Evolutionary conservation across 495 filamentous ascomycete species (phyloP).

Genomic region (Staphylotrichum longicolle): DNA sequence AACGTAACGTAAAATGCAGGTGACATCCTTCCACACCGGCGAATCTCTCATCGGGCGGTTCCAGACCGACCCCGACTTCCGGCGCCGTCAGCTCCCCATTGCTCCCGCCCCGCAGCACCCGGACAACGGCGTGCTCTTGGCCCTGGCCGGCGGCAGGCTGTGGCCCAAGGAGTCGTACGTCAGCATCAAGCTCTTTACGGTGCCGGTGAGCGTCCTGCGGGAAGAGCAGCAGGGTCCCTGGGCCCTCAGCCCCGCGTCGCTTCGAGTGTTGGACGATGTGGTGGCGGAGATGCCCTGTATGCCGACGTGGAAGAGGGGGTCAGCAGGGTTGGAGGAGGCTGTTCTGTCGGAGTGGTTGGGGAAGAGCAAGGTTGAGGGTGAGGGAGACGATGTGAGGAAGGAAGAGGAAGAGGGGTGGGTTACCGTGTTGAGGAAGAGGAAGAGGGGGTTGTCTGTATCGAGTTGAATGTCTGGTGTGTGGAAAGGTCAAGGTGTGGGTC

Average conservation of each 20-base stretch:
- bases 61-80: background rate
- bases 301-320: too few species aligned
- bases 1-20: background rate
- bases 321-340: too few species aligned
- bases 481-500: too few species aligned
- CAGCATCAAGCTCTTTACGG: background rate
- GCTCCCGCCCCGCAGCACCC: slow-evolving; percentile 1
- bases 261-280: too few species aligned
- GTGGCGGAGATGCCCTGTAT: too few species aligned
- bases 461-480: too few species aligned
- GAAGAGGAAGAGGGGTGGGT: too few species aligned
- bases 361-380: too few species aligned
- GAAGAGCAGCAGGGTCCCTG: background rate
- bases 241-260: background rate
- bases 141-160: background rate
- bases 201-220: background rate
- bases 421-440: too few species aligned
- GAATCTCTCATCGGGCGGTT: background rate
- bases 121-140: slow-evolving; percentile 1
- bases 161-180: background rate
- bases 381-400: too few species aligned
- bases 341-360: too few species aligned
- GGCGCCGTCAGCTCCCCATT: slow-evolving; percentile 1
- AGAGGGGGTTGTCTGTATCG: too few species aligned
- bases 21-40: slow-evolving; percentile 6